Conservation (phyloP, 2,329 filamentous ascomycete genomes). For the Dryadomyces quercus-mongolicae region DNA sequence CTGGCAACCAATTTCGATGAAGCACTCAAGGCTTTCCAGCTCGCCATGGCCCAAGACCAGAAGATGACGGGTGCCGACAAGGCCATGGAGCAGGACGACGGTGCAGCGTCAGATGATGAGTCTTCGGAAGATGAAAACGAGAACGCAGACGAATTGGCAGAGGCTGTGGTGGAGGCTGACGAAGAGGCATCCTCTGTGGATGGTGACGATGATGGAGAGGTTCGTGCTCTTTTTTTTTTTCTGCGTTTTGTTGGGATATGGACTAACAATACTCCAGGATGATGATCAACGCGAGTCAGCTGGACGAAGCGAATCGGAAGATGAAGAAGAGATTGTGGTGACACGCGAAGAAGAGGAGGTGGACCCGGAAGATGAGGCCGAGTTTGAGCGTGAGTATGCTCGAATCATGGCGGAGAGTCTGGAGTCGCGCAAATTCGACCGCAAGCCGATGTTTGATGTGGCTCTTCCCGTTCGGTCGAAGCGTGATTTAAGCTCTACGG, state of each 20-base stretch:
- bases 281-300: constrained; percentile 39
- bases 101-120: constrained; percentile 40
- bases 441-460: constrained; percentile 91
- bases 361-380: constrained; percentile 88
- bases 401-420: constrained; percentile 98
- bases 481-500: constrained; percentile 38
- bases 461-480: constrained; percentile 78
- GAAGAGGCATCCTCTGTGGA: constrained; percentile 45
- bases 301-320: constrained; percentile 55
- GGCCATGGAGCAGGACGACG: constrained; percentile 37
- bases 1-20: constrained; percentile 70
- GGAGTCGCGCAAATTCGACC: constrained; percentile 90
- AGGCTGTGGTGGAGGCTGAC: constrained; percentile 50
- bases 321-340: constrained; percentile 81
- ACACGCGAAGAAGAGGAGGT: constrained; percentile 81
- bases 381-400: constrained; percentile 95
- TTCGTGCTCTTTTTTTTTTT: constrained; percentile 16
- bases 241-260: neutral
- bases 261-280: constrained; percentile 15
- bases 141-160: constrained; percentile 49
- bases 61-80: constrained; percentile 65
- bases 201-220: constrained; percentile 40
- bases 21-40: constrained; percentile 69
- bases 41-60: constrained; percentile 84
- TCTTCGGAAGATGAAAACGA: constrained; percentile 70